Conservation (phyloP, 176 grass and related monocot species). For the Oryza meridionalis region DNA sequence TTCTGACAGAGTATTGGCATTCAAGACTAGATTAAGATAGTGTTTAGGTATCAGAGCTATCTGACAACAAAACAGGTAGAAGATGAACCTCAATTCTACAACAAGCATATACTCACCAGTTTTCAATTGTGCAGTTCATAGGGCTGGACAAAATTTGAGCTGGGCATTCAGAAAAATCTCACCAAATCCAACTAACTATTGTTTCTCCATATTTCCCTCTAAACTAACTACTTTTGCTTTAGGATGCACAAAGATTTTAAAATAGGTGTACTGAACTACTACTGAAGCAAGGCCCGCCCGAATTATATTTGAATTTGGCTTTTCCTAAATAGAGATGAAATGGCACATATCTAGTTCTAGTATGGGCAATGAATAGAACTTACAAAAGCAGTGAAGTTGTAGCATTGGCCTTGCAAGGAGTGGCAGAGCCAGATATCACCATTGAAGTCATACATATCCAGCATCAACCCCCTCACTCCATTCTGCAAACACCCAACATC, state of each 20-base stretch:
- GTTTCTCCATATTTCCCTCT: background rate
- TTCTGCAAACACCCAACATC: slow-evolving; percentile 56
- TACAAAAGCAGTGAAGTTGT: slow-evolving; percentile 97
- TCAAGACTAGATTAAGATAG: background rate
- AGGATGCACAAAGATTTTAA: background rate
- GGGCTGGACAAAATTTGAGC: background rate
- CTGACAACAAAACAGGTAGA: background rate
- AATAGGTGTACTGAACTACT: background rate
- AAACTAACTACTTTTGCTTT: background rate
- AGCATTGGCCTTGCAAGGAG: slow-evolving; percentile 93
- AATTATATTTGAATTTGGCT: slow-evolving; percentile 5
- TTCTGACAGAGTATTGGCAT: background rate
- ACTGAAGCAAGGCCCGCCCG: background rate
- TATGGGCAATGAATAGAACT: slow-evolving; percentile 38
- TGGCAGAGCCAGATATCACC: slow-evolving; percentile 94
- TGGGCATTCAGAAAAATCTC: background rate
- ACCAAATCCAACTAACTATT: background rate
- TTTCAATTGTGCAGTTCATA: too few species aligned
- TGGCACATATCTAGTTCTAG: background rate
- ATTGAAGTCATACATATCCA: slow-evolving; percentile 96
- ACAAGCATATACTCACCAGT: too few species aligned
- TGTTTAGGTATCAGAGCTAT: background rate
- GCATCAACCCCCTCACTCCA: slow-evolving; percentile 87
- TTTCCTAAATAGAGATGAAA: background rate
- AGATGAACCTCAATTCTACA: too few species aligned